Conservation (phyloP, 495 filamentous ascomycete genomes). For the Apiosordaria backusii region DNA sequence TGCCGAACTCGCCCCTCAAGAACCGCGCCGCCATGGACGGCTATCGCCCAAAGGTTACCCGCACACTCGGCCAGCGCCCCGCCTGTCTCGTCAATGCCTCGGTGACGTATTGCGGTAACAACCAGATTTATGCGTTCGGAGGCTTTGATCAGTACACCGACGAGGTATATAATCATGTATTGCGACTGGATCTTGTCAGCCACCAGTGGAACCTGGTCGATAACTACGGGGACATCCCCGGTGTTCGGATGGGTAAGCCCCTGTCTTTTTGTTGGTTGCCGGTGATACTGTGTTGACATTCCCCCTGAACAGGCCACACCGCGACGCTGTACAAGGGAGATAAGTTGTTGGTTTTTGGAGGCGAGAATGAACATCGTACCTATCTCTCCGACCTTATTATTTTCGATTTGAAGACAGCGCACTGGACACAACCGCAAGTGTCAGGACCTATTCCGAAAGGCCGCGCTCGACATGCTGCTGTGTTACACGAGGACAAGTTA, state of each 20-base stretch:
- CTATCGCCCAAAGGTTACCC: conserved; percentile 77
- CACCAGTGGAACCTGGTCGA: conserved; percentile 94
- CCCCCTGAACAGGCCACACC: conserved; percentile 67
- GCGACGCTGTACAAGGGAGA: conserved; percentile 92
- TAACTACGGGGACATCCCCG: conserved; percentile 97
- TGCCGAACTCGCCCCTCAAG: conserved; percentile 75
- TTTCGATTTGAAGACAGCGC: conserved; percentile 86
- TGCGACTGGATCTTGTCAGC: conserved; percentile 77
- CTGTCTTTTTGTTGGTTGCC: background rate
- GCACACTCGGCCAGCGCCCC: conserved; percentile 79
- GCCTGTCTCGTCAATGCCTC: conserved; percentile 97
- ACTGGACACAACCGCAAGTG: conserved; percentile 89
- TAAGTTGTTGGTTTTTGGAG: conserved; percentile 92
- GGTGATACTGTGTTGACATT: conserved; percentile 2
- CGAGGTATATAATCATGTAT: conserved; percentile 98
- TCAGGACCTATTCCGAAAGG: conserved; percentile 80
- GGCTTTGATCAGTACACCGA: conserved; percentile 99
- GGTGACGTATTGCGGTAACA: conserved; percentile 92
- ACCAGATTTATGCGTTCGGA: conserved; percentile 95
- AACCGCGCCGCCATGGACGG: conserved; percentile 58
- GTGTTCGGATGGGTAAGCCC: conserved; percentile 87
- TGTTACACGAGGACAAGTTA: conserved; percentile 92
- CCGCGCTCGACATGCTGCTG: conserved; percentile 86
- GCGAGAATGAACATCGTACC: conserved; percentile 94
- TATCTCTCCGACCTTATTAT: conserved; percentile 95